phyloP scores from a whole-genome alignment of 2,329 filamentous ascomycete species.

The Harringtonia lauricola region DNA sequence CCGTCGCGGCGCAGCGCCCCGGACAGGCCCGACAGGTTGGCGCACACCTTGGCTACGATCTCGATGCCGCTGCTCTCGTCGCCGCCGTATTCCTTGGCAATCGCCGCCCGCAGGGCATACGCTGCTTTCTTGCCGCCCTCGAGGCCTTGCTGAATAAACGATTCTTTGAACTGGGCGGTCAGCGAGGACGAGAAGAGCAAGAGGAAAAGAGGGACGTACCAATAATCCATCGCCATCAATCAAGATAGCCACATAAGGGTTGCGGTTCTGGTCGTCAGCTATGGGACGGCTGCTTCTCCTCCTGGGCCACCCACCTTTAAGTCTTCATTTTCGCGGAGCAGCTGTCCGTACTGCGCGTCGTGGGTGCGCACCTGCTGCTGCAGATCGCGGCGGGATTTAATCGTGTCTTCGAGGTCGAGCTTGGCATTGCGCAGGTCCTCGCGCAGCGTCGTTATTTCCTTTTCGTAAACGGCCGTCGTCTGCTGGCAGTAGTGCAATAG shows the following conservation, averaged over 20 bases:
- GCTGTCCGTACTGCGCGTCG: conserved; percentile 23
- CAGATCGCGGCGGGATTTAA: conserved; percentile 34
- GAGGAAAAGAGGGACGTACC: conserved; percentile 22
- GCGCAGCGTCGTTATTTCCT: conserved; percentile 31
- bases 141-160: conserved; percentile 40
- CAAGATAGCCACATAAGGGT: conserved; percentile 48
- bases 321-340: conserved; percentile 3
- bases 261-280: conserved; percentile 30
- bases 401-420: conserved; percentile 40
- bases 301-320: not conserved
- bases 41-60: conserved; percentile 44
- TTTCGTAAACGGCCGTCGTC: conserved; percentile 29
- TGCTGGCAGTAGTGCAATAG: conserved; percentile 33
- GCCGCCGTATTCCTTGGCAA: conserved; percentile 31
- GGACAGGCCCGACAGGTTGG: conserved; percentile 39
- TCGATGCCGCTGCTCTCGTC: conserved; percentile 40
- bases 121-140: conserved; percentile 44
- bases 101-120: conserved; percentile 33
- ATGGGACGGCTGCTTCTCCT: not conserved
- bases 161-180: conserved; percentile 41
- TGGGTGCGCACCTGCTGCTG: conserved; percentile 33
- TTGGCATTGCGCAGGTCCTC: conserved; percentile 30
- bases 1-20: conserved; percentile 39
- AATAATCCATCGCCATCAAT: conserved; percentile 54
- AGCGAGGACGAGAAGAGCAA: not conserved